phyloP scores from a whole-genome alignment of 768 basidiomycete genomes.

The Serendipita vermifera region DNA sequence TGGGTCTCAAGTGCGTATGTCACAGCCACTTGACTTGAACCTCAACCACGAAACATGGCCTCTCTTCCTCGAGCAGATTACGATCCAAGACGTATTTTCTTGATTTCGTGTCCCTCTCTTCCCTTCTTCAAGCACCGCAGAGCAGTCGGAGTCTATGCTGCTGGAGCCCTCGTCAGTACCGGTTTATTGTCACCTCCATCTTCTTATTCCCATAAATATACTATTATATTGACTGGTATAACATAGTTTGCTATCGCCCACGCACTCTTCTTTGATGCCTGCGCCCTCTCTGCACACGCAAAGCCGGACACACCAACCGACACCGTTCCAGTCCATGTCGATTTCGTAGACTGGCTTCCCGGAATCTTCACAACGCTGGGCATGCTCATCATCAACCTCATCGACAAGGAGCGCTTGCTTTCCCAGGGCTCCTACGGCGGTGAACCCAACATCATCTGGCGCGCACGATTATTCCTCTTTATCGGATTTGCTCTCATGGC shows the following conservation, averaged over 20 bases:
- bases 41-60: conserved; percentile 1
- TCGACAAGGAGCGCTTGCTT: conserved; percentile 82
- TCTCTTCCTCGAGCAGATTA: conserved; percentile 60
- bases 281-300: conserved; percentile 78
- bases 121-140: conserved; percentile 63
- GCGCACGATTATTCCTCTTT: conserved; percentile 81
- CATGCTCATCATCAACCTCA: conserved; percentile 82
- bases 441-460: conserved; percentile 77
- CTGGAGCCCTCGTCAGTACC: conserved; percentile 73
- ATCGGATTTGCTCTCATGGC: conserved; percentile 97
- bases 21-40: neutral
- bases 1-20: no score
- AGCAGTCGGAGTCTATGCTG: conserved; percentile 77
- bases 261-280: conserved; percentile 92
- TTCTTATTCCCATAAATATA: conserved; percentile 9
- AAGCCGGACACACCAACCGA: conserved; percentile 56
- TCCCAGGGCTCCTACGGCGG: conserved; percentile 65
- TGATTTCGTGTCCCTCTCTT: conserved; percentile 70
- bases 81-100: conserved; percentile 76
- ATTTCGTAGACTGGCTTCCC: conserved; percentile 95
- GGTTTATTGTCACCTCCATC: neutral
- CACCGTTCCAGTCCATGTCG: conserved; percentile 64
- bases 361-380: conserved; percentile 88
- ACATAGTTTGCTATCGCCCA: conserved; percentile 82
- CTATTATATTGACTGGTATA: neutral